Base-by-base conservation (phyloP, 495 filamentous ascomycete species). In the Penicillium lividum region DNA sequence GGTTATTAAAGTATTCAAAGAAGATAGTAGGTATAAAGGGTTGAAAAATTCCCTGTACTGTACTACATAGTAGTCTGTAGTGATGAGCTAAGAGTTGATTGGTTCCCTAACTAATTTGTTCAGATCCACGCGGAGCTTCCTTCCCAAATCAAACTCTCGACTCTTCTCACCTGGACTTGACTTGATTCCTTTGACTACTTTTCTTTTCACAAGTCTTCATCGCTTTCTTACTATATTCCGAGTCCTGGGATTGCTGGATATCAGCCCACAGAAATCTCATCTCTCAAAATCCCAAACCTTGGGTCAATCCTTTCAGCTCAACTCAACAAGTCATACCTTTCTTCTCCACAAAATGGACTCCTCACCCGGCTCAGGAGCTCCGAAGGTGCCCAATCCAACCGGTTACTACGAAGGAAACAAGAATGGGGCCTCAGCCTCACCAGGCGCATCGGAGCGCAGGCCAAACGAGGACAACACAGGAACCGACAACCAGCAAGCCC, bases 381-480 rank as follows among this genome's bases (percentile, higher is more conserved):
- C 43, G 22, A 59, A 38, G 44, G 30, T 49, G 18, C 22, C 56
- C 29, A 38, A 33, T 15, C 18, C 27, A 30, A 38, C 31, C 18
- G 54, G 29, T 11, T 3, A 2, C 13, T 27, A 28, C 15, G 56
- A 58, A 10, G 7, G 16, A 15, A 55, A 58, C 27, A 60, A 45
- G 46, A 61, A 65, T 27, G 61, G 59, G 11, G 30, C 47, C 16
- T 47, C 22, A 25, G 27, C 31, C 11, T 56, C 62, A 4, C 53
- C 56, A 43, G 42, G 29, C 22, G 22, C 54, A 30, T 9, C 46
- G 0, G 74, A 74, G 56, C 63, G 67, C 45, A 70, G 60, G n/a
- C 7, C 57, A 15, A 47, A 68, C 27, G 66, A 76, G 11, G 72
- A 67, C 25, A 30, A 36, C 15, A 33, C 40, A 29, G 49, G 61